These are phyloP conservation scores for Eudorina sp. DNA, from an alignment of 139 green algal genomes.

Conservation along the genomic window DNA sequence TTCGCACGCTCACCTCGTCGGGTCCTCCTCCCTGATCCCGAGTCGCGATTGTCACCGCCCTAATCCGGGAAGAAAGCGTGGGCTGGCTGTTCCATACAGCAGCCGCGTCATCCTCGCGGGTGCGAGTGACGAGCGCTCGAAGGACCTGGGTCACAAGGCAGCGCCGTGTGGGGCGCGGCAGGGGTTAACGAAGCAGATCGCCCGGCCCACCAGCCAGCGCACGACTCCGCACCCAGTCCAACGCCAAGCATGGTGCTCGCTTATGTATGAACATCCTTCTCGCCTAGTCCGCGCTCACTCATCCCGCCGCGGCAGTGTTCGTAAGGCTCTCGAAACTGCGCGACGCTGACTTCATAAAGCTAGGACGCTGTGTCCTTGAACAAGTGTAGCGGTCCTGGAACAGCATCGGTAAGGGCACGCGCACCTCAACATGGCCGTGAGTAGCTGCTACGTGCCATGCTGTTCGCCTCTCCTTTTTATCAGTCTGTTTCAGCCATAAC, in stretches of 20 bases:
- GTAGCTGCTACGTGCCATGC: constrained; percentile 14
- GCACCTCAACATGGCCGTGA: constrained; percentile 24
- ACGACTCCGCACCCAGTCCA: not conserved
- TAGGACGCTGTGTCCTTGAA: too few species aligned
- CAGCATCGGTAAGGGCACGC: too few species aligned
- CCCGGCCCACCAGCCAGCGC: not conserved
- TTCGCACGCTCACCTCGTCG: not conserved
- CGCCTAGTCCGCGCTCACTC: too few species aligned
- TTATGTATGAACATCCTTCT: not conserved
- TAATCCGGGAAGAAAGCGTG: not conserved
- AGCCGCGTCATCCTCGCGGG: not conserved
- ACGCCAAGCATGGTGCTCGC: not conserved
- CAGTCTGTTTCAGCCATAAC: not conserved
- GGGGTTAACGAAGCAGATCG: not conserved
- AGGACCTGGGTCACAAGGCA: not conserved
- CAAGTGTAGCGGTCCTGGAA: too few species aligned
- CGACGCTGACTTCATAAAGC: too few species aligned
- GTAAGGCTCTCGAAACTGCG: too few species aligned
- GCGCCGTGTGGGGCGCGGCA: too few species aligned
- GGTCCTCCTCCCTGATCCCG: not conserved
- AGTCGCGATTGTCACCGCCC: not conserved
- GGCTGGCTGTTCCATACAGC: not conserved
- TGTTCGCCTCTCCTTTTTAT: not conserved
- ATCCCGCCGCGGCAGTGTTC: too few species aligned
- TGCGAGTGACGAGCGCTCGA: not conserved